A percentile compares a stretch with the other conserved stretches of the same genome.
Conservation (phyloP, 108 stramenopile species). For the Discostella stelligeroides region DNA sequence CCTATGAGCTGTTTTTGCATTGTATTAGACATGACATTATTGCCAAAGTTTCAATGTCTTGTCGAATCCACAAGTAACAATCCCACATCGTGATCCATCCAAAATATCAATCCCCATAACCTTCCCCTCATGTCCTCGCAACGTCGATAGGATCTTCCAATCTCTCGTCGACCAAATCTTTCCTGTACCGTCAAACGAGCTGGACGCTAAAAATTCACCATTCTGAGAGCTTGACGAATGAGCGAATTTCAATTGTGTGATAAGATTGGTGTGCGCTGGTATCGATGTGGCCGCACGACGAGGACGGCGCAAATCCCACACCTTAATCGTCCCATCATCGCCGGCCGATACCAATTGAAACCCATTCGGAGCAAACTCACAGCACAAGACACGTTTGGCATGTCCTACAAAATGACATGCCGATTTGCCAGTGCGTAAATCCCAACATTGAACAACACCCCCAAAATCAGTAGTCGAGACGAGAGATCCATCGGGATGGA, state of each 20-base stretch:
- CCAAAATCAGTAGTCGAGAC: slow-evolving; percentile 94
- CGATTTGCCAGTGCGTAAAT: slow-evolving; percentile 92
- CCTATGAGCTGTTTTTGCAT: too few species aligned
- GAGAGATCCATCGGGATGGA: slow-evolving; percentile 95
- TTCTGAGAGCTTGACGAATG: slow-evolving; percentile 41
- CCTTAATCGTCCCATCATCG: slow-evolving; percentile 92
- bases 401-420: slow-evolving; percentile 87
- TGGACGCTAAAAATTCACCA: slow-evolving; percentile 89
- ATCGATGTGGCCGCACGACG: slow-evolving; percentile 83
- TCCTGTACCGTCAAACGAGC: slow-evolving; percentile 93
- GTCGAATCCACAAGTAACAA: slow-evolving; percentile 88
- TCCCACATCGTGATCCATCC: slow-evolving; percentile 42
- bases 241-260: slow-evolving; percentile 87
- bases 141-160: slow-evolving; percentile 80
- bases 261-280: slow-evolving; percentile 93
- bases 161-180: slow-evolving; percentile 90
- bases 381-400: slow-evolving; percentile 77
- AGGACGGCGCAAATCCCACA: slow-evolving; percentile 93
- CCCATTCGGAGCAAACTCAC: slow-evolving; percentile 90
- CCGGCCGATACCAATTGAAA: slow-evolving; percentile 95
- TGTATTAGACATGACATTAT: slow-evolving; percentile 29
- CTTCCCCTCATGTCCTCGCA: slow-evolving; percentile 97
- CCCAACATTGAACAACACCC: slow-evolving; percentile 95
- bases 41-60: slow-evolving; percentile 90
- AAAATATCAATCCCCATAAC: slow-evolving; percentile 87